phyloP scores from a whole-genome alignment of 805 yeast species.

The Schwanniomyces yamadae region DNA sequence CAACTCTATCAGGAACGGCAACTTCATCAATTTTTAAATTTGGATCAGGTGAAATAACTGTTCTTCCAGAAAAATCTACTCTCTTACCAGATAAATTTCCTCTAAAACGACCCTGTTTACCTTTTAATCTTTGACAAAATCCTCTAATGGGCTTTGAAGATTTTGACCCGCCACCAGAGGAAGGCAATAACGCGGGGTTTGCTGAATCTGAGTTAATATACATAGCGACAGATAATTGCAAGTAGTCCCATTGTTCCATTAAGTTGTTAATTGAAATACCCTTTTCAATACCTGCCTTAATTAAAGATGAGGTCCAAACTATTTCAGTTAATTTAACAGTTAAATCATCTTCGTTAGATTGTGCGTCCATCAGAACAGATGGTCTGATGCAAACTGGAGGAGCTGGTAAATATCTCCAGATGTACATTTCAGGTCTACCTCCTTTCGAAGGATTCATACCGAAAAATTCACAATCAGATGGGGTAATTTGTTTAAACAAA shows the following conservation, averaged over 20 bases:
- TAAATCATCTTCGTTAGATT: slow-evolving; percentile 94
- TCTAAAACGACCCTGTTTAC: slow-evolving; percentile 98
- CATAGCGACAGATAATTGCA: slow-evolving; percentile 94
- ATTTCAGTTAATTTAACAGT: slow-evolving; percentile 95
- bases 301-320: slow-evolving; percentile 94
- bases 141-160: slow-evolving; percentile 83
- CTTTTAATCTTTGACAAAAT: slow-evolving; percentile 94
- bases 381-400: slow-evolving; percentile 99
- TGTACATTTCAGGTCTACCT: slow-evolving; percentile 93
- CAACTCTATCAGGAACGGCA: slow-evolving; percentile 96
- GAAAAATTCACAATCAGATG: slow-evolving; percentile 86
- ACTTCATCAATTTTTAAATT: slow-evolving; percentile 93
- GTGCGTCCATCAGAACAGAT: slow-evolving; percentile 88
- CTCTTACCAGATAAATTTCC: slow-evolving; percentile 98
- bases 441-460: slow-evolving; percentile 87
- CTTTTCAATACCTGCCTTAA: slow-evolving; percentile 90
- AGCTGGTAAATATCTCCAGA: slow-evolving; percentile 97
- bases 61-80: slow-evolving; percentile 97
- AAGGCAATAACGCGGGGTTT: slow-evolving; percentile 74
- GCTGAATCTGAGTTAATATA: slow-evolving; percentile 96
- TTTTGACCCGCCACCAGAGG: slow-evolving; percentile 54
- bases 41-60: slow-evolving; percentile 98
- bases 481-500: slow-evolving; percentile 79
- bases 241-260: slow-evolving; percentile 99
- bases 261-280: slow-evolving; percentile 90